These are phyloP conservation scores for Hammondia hammondi DNA, from an alignment of 169 alveolate species.

Conservation along the genomic window DNA sequence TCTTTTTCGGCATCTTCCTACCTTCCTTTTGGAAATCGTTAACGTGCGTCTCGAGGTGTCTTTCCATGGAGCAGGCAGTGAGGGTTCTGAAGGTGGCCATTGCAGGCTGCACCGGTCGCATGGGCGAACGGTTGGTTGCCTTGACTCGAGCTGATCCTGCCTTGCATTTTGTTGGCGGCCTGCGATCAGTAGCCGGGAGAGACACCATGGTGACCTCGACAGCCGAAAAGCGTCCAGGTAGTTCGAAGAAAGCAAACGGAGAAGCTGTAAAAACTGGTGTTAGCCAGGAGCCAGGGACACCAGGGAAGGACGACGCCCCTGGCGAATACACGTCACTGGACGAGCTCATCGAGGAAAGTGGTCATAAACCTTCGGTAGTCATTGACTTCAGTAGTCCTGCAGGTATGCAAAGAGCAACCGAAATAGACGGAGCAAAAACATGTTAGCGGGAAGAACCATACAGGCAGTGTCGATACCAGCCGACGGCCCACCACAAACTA, in stretches of 20 bases:
- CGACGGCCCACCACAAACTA: background rate
- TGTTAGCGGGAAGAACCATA: background rate
- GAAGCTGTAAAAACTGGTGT: background rate
- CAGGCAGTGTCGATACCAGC: background rate
- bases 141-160: background rate
- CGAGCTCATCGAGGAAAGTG: conserved; percentile 7
- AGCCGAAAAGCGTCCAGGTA: background rate
- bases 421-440: background rate
- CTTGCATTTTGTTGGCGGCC: background rate
- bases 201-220: background rate
- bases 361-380: background rate
- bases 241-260: background rate
- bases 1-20: too few relatives aligned
- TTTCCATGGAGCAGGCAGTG: too few relatives aligned
- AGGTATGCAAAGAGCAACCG: background rate
- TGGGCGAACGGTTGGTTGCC: conserved; percentile 4
- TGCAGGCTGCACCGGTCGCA: conserved; percentile 44
- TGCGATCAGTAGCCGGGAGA: background rate
- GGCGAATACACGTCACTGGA: background rate
- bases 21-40: too few relatives aligned
- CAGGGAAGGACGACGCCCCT: background rate
- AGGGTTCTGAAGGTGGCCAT: background rate
- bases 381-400: conserved; percentile 25
- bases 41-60: too few relatives aligned
- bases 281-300: background rate